phyloP scores from a whole-genome alignment of 2,329 filamentous ascomycete genomes.

The Exophiala sp. region DNA sequence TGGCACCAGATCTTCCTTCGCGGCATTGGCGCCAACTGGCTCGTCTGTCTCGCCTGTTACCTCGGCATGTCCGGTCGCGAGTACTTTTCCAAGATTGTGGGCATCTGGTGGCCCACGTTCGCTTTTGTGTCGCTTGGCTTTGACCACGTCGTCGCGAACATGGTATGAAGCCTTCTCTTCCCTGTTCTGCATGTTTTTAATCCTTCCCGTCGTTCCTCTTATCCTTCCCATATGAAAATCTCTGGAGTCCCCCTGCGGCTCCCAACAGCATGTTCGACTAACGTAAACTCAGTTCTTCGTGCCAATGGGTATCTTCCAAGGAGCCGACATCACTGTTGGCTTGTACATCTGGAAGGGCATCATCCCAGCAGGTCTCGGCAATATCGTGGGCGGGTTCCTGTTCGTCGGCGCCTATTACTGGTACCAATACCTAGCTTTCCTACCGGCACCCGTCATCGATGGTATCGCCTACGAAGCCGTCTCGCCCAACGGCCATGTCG shows the following conservation, averaged over 20 bases:
- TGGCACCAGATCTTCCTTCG: conserved; percentile 55
- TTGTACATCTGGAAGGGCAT: conserved; percentile 59
- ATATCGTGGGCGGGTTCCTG: conserved; percentile 52
- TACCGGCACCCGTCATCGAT: conserved; percentile 4
- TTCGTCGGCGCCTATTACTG: conserved; percentile 53
- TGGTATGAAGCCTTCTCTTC: background rate
- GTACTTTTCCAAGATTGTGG: conserved; percentile 51
- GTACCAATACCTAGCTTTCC: conserved; percentile 39
- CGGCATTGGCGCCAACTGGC: conserved; percentile 57
- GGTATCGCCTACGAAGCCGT: background rate
- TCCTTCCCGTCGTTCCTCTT: no score
- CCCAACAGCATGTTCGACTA: no score
- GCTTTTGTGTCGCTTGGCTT: conserved; percentile 53
- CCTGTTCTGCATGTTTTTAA: no score
- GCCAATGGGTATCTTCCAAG: conserved; percentile 50
- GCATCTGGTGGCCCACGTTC: conserved; percentile 57
- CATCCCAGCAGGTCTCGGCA: conserved; percentile 52
- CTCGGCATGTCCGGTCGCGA: conserved; percentile 50
- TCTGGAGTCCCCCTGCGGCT: no score
- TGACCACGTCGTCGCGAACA: conserved; percentile 53
- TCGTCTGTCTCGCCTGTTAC: conserved; percentile 55
- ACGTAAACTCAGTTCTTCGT: conserved; percentile 42
- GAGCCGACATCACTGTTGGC: conserved; percentile 41
- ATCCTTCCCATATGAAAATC: no score
- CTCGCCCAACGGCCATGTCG: background rate